These are phyloP conservation scores for apple (Malus domestica) DNA, from an alignment of 306 rosid species.

Conservation along the genomic window DNA sequence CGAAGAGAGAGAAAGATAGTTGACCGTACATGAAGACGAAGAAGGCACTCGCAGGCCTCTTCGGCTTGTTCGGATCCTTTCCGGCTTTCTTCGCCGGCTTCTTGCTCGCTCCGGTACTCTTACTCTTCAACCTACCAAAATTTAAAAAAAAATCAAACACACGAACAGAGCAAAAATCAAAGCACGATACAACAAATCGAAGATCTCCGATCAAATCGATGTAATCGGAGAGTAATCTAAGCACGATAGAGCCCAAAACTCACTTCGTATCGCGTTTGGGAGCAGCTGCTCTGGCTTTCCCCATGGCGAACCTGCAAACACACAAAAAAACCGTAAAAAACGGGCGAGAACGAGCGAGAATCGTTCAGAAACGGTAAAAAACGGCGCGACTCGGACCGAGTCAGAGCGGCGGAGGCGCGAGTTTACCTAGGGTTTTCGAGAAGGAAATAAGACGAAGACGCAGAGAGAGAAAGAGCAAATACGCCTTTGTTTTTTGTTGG, in stretches of 20 bases:
- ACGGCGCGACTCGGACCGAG: conserved; percentile 12
- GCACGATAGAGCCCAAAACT: neutral
- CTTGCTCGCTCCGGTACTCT: conserved; percentile 56
- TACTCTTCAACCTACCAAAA: conserved; percentile 55
- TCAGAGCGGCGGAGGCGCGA: neutral
- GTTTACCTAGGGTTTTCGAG: neutral
- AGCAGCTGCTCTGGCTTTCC: conserved; percentile 52
- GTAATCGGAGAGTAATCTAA: neutral
- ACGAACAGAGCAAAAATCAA: neutral
- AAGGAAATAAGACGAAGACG: neutral
- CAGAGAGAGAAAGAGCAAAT: neutral
- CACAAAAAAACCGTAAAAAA: conserved; percentile 6
- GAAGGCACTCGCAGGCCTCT: conserved; percentile 93
- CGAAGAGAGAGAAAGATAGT: neutral
- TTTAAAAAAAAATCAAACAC: neutral
- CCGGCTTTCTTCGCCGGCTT: conserved; percentile 53
- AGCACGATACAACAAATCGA: too few species aligned
- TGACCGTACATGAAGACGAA: conserved; percentile 73
- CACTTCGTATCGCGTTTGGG: conserved; percentile 46
- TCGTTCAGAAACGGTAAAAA: neutral
- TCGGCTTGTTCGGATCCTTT: conserved; percentile 91
- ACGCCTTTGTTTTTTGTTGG: conserved; percentile 15
- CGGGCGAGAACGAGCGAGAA: neutral
- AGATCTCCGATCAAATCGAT: conserved; percentile 15
- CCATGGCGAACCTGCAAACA: conserved; percentile 44